A percentile compares a stretch with the other conserved stretches of the same genome.
Conservation (phyloP, 192 early-diverging fungal species). For the Coemansia sp. region DNA sequence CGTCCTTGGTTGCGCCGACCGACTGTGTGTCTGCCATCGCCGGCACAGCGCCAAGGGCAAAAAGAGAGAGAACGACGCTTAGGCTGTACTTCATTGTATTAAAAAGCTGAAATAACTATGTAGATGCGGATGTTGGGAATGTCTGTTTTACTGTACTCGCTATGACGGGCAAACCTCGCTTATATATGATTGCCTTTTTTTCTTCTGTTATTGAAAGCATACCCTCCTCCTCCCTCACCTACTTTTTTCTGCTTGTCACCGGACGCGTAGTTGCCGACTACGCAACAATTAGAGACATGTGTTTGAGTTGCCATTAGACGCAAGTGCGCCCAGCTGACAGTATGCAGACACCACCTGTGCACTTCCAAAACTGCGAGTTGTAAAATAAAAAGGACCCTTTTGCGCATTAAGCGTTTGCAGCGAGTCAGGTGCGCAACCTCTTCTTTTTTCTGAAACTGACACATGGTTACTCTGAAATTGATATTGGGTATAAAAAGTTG, state of each 20-base stretch:
- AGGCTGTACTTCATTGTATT: background rate
- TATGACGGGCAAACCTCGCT: background rate
- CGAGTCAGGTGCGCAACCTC: background rate
- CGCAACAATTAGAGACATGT: slow-evolving; percentile 3
- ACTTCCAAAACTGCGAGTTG: background rate
- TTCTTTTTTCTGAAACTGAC: background rate
- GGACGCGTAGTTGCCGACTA: background rate
- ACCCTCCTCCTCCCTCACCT: background rate
- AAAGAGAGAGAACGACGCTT: background rate
- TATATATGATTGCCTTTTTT: background rate
- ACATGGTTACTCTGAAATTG: background rate
- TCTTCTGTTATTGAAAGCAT: background rate
- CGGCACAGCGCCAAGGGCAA: background rate
- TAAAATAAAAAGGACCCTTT: background rate
- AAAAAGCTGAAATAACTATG: no score
- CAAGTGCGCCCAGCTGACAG: background rate
- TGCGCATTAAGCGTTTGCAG: background rate
- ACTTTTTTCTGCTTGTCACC: background rate
- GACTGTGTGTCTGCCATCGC: background rate
- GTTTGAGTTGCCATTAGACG: background rate
- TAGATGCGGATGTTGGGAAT: background rate
- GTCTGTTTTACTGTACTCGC: background rate
- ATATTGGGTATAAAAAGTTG: background rate
- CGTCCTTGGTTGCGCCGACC: slow-evolving; percentile 14
- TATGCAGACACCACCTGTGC: background rate